Evolutionary conservation across 495 filamentous ascomycete species (phyloP).

Genomic region (Venustampulla echinocandica): DNA sequence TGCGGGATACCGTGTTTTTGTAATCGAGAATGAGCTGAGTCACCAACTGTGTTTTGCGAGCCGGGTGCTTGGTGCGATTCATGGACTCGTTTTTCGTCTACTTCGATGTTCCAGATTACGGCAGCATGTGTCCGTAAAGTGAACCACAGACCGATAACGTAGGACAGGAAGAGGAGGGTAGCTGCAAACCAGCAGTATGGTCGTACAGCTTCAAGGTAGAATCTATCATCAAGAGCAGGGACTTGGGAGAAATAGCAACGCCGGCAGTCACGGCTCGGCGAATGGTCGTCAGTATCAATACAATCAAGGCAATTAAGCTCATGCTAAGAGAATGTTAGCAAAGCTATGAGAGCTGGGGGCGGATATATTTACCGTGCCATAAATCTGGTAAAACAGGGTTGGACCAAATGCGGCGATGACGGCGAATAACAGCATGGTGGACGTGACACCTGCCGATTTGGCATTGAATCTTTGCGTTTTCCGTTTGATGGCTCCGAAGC

Average conservation of each 20-base stretch:
- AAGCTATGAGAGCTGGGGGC: background rate
- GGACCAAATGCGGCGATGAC: slow-evolving; percentile 96
- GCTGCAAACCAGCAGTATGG: slow-evolving; percentile 90
- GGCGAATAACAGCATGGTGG: slow-evolving; percentile 96
- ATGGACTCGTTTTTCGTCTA: slow-evolving; percentile 71
- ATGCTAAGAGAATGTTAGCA: slow-evolving; percentile 44
- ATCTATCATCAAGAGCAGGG: slow-evolving; percentile 74
- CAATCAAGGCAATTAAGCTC: slow-evolving; percentile 87
- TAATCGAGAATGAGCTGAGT: slow-evolving; percentile 11
- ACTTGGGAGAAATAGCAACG: slow-evolving; percentile 89
- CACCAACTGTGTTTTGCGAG: slow-evolving; percentile 19
- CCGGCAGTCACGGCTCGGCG: slow-evolving; percentile 60
- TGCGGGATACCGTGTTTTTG: slow-evolving; percentile 17
- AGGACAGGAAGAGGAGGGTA: slow-evolving; percentile 79
- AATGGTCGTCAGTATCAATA: slow-evolving; percentile 35
- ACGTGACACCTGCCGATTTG: slow-evolving; percentile 91
- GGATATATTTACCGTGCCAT: slow-evolving; percentile 66
- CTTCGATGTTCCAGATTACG: slow-evolving; percentile 87
- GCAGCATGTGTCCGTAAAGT: slow-evolving; percentile 94
- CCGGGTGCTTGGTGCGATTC: slow-evolving; percentile 21
- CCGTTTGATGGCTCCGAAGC: slow-evolving; percentile 93
- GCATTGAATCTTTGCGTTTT: slow-evolving; percentile 99
- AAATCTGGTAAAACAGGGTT: slow-evolving; percentile 98
- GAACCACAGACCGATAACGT: slow-evolving; percentile 92
- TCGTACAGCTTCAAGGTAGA: slow-evolving; percentile 81